phyloP scores from a whole-genome alignment of 2,329 filamentous ascomycete species.

The Teratosphaeria destructans region DNA sequence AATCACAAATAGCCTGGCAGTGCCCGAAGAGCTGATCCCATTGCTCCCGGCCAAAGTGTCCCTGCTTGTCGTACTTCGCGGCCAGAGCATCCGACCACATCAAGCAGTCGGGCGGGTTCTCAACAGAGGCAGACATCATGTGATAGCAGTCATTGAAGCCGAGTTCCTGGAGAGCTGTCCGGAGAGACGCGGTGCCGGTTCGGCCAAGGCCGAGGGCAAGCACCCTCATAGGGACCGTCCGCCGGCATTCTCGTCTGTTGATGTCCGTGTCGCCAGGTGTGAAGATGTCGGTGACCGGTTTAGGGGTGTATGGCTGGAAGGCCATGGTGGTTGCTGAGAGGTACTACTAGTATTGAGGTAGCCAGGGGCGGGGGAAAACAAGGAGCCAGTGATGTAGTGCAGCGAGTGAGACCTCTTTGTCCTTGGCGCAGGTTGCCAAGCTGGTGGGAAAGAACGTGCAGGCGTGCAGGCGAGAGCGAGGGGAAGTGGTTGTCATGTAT shows the following conservation, averaged over 20 bases:
- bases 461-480: background rate
- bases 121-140: conserved; percentile 60
- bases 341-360: background rate
- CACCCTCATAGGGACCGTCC: conserved; percentile 62
- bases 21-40: conserved; percentile 60
- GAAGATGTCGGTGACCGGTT: conserved; percentile 50
- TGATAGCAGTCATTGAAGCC: conserved; percentile 62
- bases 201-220: conserved; percentile 59
- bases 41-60: conserved; percentile 53
- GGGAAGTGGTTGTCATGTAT: background rate
- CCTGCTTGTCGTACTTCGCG: conserved; percentile 52
- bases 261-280: conserved; percentile 55
- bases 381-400: background rate
- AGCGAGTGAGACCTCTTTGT: background rate
- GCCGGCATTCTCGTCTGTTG: conserved; percentile 53
- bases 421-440: background rate
- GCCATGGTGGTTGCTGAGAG: conserved; percentile 20
- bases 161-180: conserved; percentile 54
- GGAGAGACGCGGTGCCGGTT: conserved; percentile 60
- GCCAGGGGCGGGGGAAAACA: background rate
- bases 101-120: conserved; percentile 56
- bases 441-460: background rate
- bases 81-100: conserved; percentile 61
- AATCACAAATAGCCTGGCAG: conserved; percentile 58
- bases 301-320: conserved; percentile 32